Evolutionary conservation across 1,139 yeast species (phyloP).

Genomic region (Kurtzmaniella natalensis): DNA sequence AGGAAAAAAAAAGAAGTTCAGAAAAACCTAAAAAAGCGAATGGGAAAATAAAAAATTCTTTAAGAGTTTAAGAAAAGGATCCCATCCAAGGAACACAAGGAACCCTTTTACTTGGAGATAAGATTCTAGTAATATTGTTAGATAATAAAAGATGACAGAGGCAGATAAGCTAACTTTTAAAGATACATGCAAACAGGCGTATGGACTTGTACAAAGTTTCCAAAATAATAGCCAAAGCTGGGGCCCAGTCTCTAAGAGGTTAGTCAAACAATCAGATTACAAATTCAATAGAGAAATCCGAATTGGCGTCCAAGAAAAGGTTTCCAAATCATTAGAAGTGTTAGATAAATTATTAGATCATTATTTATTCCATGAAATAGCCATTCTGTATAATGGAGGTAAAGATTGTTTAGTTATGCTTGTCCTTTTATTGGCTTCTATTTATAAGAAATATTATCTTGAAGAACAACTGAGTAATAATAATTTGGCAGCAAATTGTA

Average conservation of each 20-base stretch:
- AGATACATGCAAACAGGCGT: constrained; percentile 29
- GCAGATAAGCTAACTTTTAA: too few species aligned
- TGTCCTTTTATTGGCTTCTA: constrained; percentile 56
- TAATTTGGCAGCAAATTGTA: constrained; percentile 25
- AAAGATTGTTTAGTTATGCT: constrained; percentile 87
- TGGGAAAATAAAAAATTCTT: too few species aligned
- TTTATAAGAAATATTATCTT: constrained; percentile 32
- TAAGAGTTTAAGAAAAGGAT: too few species aligned
- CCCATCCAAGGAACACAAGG: too few species aligned
- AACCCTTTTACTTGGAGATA: too few species aligned
- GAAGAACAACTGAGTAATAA: constrained; percentile 4
- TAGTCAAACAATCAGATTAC: constrained; percentile 18
- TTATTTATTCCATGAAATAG: constrained; percentile 49
- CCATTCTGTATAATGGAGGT: constrained; percentile 85
- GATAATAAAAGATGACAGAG: too few species aligned
- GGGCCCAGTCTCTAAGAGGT: constrained; percentile 21
- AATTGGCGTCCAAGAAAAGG: constrained; percentile 25
- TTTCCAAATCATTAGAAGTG: constrained; percentile 25
- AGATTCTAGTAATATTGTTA: too few species aligned
- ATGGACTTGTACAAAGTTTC: constrained; percentile 28
- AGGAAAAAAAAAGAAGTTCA: too few species aligned
- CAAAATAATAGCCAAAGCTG: constrained; percentile 27
- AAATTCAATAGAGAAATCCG: constrained; percentile 20
- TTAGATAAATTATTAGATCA: constrained; percentile 27
- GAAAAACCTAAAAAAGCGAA: too few species aligned